Conservation (phyloP, 345 rosid species). For the Gossypium thurberi region DNA sequence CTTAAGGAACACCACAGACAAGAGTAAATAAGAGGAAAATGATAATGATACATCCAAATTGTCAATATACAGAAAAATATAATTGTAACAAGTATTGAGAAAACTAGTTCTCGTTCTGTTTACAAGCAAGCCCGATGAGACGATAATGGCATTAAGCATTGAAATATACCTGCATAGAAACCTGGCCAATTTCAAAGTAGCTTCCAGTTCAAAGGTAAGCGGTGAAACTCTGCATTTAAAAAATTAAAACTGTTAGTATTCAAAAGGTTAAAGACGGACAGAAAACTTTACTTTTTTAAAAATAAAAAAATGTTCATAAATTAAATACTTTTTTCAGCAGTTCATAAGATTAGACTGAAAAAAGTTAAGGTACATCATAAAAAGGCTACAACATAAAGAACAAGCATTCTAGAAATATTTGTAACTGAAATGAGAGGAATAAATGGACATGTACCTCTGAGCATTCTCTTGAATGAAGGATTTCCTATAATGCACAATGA, state of each 20-base stretch:
- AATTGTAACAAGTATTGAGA: no score
- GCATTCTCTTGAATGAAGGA: constrained; percentile 89
- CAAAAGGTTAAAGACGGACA: constrained; percentile 6
- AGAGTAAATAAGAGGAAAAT: neutral
- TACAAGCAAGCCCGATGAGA: neutral
- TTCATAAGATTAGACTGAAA: neutral
- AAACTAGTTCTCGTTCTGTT: no score
- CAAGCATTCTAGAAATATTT: neutral
- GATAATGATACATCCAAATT: neutral
- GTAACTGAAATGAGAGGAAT: neutral
- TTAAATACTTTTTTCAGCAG: neutral
- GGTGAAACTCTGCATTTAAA: constrained; percentile 81
- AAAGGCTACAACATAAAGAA: constrained; percentile 4
- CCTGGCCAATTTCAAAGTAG: constrained; percentile 63
- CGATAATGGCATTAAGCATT: neutral
- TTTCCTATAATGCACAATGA: constrained; percentile 81
- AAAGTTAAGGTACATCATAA: neutral
- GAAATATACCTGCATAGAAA: constrained; percentile 10
- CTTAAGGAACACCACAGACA: neutral
- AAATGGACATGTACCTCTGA: constrained; percentile 52
- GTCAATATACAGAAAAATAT: neutral
- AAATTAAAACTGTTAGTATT: constrained; percentile 2
- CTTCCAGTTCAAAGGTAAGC: constrained; percentile 91
- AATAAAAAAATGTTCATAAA: neutral
- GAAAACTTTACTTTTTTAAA: neutral